Evolutionary conservation across 371 early-diverging fungal genomes (phyloP), one percentile per base, ranked within the genome.

Genomic region (Mucor mucedo): DNA sequence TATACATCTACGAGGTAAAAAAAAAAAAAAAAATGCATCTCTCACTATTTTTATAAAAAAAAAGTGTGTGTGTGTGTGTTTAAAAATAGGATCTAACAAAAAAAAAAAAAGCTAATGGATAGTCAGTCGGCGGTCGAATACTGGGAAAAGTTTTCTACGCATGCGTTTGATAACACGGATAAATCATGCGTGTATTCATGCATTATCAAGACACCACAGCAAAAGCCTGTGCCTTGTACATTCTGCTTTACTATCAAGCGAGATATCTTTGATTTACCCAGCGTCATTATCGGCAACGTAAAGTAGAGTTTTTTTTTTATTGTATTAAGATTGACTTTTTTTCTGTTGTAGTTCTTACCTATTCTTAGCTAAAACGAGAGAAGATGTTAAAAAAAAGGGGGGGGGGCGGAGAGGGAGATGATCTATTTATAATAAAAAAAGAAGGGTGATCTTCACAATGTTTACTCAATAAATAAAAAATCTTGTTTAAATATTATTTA

Each of bases 171-270:
- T 70, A 93, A 91, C 76, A 87, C 91, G 27, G 90, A 93, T 62
- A 87, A 92, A 65, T 83, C 91, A 4, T 90, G 92, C 52, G 90
- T 91, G 84, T 82, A 89, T 38, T 91, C 89, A 10, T 91, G 93
- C 72, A 87, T 86, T 48, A 70, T 96, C 64, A 66, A 86, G 16
- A 80, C 88, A 11, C 88, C 93, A 0, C 77, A 84, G 16, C 82
- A 86, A 53, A 70, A 79, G 11, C 70, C 79, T 11, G 90, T 96
- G 9, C 90, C 91, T 4, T 94, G 95, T 71, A 87, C 94, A 4
- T 92, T 94, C 63, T 94, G 94, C 62, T 95, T 95, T 73, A 95
- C 95, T 21, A 92, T 96, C 77, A 93, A 93, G 70, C 75, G 93
- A 39, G 95, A 95, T 73, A 91, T 94, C 39, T 94, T 96, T 80